A percentile compares a stretch with the other conserved stretches of the same genome.
Conservation (phyloP, 1,139 yeast species). For the Hansenula anomala region DNA sequence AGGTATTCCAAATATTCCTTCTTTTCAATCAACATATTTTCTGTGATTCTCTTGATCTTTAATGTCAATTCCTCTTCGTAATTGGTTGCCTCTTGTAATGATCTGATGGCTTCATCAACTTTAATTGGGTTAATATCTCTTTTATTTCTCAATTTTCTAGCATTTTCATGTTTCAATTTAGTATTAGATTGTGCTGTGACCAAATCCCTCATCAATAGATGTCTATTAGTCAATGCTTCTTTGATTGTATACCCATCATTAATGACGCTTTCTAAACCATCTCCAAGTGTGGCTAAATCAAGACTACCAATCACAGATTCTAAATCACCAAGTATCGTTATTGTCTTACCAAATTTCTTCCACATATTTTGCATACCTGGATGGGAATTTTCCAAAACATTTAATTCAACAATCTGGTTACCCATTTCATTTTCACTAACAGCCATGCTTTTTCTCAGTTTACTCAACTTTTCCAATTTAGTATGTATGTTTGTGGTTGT, state of each 20-base stretch:
- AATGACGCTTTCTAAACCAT: conserved; percentile 59
- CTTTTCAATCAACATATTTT: conserved; percentile 77
- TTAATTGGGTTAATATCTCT: conserved; percentile 78
- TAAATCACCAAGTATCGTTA: conserved; percentile 70
- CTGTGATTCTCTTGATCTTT: conserved; percentile 78
- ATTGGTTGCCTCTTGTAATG: conserved; percentile 76
- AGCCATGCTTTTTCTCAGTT: conserved; percentile 51
- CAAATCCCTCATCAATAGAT: conserved; percentile 85
- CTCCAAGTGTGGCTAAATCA: conserved; percentile 74
- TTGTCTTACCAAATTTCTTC: conserved; percentile 68
- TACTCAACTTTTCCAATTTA: conserved; percentile 51
- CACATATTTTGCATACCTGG: conserved; percentile 80
- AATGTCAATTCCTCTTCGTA: conserved; percentile 69
- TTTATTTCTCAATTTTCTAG: conserved; percentile 69
- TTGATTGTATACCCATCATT: conserved; percentile 84
- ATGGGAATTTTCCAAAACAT: conserved; percentile 46
- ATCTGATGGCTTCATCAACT: conserved; percentile 84
- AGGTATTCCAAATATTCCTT: conserved; percentile 51
- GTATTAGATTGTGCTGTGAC: conserved; percentile 74
- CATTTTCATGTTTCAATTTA: conserved; percentile 63
- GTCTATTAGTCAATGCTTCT: conserved; percentile 90
- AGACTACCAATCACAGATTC: conserved; percentile 69
- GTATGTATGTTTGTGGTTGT: conserved; percentile 51
- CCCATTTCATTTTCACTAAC: conserved; percentile 62
- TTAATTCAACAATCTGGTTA: conserved; percentile 43